These are phyloP conservation scores for Xanthoconium stramineum DNA, from an alignment of 768 basidiomycete species.

Conservation along the genomic window DNA sequence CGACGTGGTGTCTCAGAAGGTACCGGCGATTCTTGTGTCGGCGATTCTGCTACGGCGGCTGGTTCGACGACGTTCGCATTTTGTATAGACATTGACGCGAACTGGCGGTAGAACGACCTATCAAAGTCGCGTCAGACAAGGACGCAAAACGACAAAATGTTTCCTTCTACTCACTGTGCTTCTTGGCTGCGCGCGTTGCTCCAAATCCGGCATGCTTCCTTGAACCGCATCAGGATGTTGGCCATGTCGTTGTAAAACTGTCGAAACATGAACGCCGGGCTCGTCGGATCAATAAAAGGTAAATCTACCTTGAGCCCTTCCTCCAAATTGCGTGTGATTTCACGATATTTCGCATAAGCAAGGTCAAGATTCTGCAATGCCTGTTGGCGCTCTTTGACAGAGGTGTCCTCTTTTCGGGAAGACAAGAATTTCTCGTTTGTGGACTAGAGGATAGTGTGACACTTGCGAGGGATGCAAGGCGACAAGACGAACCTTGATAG, in stretches of 20 bases:
- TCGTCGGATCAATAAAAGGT: neutral
- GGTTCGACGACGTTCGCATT: constrained; percentile 17
- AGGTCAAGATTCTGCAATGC: constrained; percentile 80
- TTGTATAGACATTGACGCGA: constrained; percentile 32
- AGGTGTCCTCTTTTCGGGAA: constrained; percentile 74
- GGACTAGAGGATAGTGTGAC: constrained; percentile 36
- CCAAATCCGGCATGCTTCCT: constrained; percentile 74
- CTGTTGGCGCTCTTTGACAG: constrained; percentile 75
- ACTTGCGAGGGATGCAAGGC: neutral
- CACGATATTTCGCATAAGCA: constrained; percentile 84
- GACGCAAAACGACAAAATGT: neutral
- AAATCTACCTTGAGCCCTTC: constrained; percentile 76
- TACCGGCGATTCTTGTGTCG: neutral
- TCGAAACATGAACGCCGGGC: neutral
- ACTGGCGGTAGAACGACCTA: constrained; percentile 20
- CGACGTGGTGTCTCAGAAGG: constrained; percentile 13
- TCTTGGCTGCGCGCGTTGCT: constrained; percentile 68
- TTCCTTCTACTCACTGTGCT: constrained; percentile 52
- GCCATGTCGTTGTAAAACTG: constrained; percentile 91
- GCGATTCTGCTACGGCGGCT: neutral
- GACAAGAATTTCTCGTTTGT: constrained; percentile 72
- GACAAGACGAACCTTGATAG: constrained; percentile 58
- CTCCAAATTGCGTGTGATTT: constrained; percentile 79
- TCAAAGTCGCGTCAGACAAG: neutral
- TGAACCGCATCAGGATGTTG: constrained; percentile 68